Evolutionary conservation across 2,329 filamentous ascomycete genomes (phyloP).

Genomic region (Colletotrichum falcatum): DNA sequence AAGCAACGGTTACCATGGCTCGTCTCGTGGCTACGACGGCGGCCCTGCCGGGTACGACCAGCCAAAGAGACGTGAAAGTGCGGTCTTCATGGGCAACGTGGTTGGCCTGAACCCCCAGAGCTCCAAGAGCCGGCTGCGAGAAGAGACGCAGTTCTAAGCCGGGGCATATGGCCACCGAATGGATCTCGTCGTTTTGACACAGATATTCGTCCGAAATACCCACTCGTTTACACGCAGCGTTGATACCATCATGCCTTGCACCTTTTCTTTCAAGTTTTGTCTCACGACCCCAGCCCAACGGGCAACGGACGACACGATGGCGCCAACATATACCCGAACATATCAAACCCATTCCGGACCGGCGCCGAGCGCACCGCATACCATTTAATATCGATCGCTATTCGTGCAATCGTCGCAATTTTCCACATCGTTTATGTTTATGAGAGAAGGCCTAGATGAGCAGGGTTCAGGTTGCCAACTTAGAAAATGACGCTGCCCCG

Average conservation of each 20-base stretch:
- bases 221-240: conserved; percentile 47
- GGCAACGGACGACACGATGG: conserved; percentile 33
- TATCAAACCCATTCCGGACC: conserved; percentile 41
- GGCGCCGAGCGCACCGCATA: conserved; percentile 42
- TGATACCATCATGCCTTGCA: conserved; percentile 39
- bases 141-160: conserved; percentile 63
- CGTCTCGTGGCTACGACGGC: conserved; percentile 50
- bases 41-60: conserved; percentile 51
- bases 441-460: conserved; percentile 12
- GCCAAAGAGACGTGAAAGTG: conserved; percentile 70
- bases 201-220: conserved; percentile 48
- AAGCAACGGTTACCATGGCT: conserved; percentile 40
- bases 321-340: conserved; percentile 40
- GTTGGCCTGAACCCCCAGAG: conserved; percentile 62
- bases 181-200: conserved; percentile 24
- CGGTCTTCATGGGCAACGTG: conserved; percentile 66
- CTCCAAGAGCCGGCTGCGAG: conserved; percentile 65
- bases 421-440: neutral
- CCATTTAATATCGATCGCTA: conserved; percentile 35
- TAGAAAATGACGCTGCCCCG: neutral
- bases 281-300: conserved; percentile 2
- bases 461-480: neutral
- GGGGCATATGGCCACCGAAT: conserved; percentile 42
- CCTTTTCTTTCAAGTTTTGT: conserved; percentile 37
- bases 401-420: neutral